These are phyloP conservation scores for Omphalea diandra DNA, from an alignment of 441 rosid species.

Conservation along the genomic window DNA sequence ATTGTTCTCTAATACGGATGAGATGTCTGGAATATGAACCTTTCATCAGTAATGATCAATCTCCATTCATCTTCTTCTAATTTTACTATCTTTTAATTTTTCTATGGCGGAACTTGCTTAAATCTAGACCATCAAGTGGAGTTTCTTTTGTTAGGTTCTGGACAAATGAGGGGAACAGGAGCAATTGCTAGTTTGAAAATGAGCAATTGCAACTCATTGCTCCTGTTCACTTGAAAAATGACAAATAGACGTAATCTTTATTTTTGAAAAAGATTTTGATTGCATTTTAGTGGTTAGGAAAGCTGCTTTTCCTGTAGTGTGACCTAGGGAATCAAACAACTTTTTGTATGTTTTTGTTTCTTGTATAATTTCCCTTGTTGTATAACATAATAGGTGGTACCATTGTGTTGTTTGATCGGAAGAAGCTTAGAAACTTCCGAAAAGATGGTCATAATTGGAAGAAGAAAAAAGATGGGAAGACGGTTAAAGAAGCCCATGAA, in stretches of 20 bases:
- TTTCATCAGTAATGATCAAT: neutral
- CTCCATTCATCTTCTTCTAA: neutral
- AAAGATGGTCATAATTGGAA: slow-evolving; percentile 99
- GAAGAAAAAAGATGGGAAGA: slow-evolving; percentile 98
- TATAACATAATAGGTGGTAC: slow-evolving; percentile 67
- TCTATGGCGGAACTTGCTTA: neutral
- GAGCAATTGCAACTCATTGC: neutral
- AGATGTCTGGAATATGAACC: neutral
- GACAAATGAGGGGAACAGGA: neutral
- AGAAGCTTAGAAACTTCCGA: slow-evolving; percentile 94
- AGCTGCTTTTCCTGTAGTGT: neutral
- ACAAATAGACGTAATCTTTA: neutral
- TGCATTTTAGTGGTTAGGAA: neutral
- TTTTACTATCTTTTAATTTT: neutral
- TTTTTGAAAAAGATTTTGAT: neutral
- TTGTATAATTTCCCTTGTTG: slow-evolving; percentile 5
- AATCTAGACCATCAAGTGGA: neutral
- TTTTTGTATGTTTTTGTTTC: neutral
- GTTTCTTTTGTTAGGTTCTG: no score
- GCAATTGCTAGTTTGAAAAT: neutral
- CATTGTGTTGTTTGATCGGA: slow-evolving; percentile 79
- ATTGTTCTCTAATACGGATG: no score
- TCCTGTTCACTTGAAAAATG: slow-evolving; percentile 1
- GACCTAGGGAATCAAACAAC: neutral
- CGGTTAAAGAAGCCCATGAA: slow-evolving; percentile 98